Conservation (phyloP, 2,329 filamentous ascomycete genomes). For the Allantophomopsis cytisporea region DNA sequence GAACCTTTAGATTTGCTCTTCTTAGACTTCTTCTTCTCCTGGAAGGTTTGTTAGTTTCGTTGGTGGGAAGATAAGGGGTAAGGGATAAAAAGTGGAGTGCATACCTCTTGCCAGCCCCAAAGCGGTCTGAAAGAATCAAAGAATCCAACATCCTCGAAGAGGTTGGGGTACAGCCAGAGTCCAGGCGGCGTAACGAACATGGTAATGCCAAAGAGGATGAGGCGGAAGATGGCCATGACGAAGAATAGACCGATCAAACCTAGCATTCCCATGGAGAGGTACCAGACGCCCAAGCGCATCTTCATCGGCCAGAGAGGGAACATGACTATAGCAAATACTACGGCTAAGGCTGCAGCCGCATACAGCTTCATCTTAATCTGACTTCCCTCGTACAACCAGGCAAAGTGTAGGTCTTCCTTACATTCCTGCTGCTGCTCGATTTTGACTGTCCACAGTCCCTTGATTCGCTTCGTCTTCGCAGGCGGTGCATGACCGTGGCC, state of each 20-base stretch:
- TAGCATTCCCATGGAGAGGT: constrained; percentile 87
- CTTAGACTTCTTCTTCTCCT: constrained; percentile 22
- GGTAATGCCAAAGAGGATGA: constrained; percentile 88
- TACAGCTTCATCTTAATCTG: constrained; percentile 92
- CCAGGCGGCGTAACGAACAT: constrained; percentile 76
- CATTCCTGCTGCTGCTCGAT: constrained; percentile 95
- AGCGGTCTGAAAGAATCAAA: constrained; percentile 92
- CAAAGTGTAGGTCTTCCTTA: constrained; percentile 79
- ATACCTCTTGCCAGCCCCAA: constrained; percentile 97
- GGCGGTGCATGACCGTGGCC: constrained; percentile 52
- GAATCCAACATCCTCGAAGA: constrained; percentile 98
- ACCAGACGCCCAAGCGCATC: constrained; percentile 89
- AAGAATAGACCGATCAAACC: constrained; percentile 89
- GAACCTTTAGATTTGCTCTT: constrained; percentile 14
- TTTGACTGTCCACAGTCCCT: constrained; percentile 90
- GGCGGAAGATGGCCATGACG: constrained; percentile 89
- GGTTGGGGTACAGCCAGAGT: constrained; percentile 94
- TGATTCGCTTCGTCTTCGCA: constrained; percentile 69
- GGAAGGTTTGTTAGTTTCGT: neutral
- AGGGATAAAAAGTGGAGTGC: constrained; percentile 13
- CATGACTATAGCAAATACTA: constrained; percentile 80
- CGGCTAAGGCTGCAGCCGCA: constrained; percentile 65
- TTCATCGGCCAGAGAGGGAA: constrained; percentile 95
- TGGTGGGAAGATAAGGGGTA: neutral
- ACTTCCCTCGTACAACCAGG: constrained; percentile 90